Conservation (phyloP, 371 early-diverging fungal species). For the Thermomucor indicae-seudaticae region DNA sequence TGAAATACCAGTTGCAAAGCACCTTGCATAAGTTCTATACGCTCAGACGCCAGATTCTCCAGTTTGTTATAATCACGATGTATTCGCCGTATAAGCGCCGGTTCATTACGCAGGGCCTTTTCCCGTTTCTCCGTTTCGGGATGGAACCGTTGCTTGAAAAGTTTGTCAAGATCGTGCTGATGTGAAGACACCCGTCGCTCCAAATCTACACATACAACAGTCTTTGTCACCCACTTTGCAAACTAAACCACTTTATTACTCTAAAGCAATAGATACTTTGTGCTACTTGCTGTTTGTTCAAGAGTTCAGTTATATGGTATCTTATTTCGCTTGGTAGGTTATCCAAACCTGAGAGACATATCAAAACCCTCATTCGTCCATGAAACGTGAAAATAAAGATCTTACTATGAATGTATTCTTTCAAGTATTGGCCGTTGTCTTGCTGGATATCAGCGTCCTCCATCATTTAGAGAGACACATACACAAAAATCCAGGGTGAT, state of each 20-base stretch:
- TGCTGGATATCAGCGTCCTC: constrained; percentile 27
- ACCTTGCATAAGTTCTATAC: constrained; percentile 41
- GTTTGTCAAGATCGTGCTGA: constrained; percentile 33
- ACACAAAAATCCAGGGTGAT: too few species aligned
- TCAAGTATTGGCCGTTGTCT: constrained; percentile 41
- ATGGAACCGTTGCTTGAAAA: constrained; percentile 39
- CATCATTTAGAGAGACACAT: constrained; percentile 8
- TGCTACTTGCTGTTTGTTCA: constrained; percentile 32
- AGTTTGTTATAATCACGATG: constrained; percentile 38
- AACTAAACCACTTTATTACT: too few species aligned
- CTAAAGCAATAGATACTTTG: constrained; percentile 32
- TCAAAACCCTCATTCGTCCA: neutral
- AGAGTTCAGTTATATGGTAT: constrained; percentile 47
- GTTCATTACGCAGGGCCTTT: constrained; percentile 27
- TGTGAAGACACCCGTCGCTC: constrained; percentile 30
- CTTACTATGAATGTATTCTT: constrained; percentile 43
- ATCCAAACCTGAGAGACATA: constrained; percentile 27
- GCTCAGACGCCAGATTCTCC: constrained; percentile 34
- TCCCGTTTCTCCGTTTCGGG: constrained; percentile 28
- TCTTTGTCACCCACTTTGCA: too few species aligned
- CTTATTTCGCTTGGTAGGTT: constrained; percentile 52
- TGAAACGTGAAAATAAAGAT: neutral
- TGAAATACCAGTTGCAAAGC: constrained; percentile 34
- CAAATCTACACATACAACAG: too few species aligned
- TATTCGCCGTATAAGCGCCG: constrained; percentile 30